Conservation (phyloP, 1,284 basidiomycete species). For the Termitomyces sp. region DNA sequence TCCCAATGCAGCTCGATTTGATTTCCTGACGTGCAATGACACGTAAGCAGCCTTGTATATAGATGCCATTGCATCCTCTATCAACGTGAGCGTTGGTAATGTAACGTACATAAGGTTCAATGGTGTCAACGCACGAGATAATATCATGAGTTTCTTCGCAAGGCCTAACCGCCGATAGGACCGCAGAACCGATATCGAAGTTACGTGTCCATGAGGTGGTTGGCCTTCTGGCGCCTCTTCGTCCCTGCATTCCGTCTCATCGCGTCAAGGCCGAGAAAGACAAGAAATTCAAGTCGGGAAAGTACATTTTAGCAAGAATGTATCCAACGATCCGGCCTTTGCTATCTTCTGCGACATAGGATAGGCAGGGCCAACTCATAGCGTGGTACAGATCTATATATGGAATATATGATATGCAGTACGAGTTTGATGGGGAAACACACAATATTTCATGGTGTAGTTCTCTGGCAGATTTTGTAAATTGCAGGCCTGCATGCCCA, state of each 20-base stretch:
- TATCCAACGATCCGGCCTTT: slow-evolving; percentile 94
- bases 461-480: slow-evolving; percentile 92
- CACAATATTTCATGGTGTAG: slow-evolving; percentile 92
- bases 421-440: slow-evolving; percentile 7
- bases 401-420: not conserved
- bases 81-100: slow-evolving; percentile 1
- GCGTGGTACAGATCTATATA: slow-evolving; percentile 87
- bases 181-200: slow-evolving; percentile 90
- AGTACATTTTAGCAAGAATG: slow-evolving; percentile 94
- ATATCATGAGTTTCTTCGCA: slow-evolving; percentile 91
- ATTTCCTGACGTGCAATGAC: slow-evolving; percentile 88
- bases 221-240: slow-evolving; percentile 63
- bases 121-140: slow-evolving; percentile 65
- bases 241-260: slow-evolving; percentile 40
- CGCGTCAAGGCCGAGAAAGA: slow-evolving; percentile 10
- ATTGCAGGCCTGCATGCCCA: slow-evolving; percentile 92
- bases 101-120: not conserved
- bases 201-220: slow-evolving; percentile 85
- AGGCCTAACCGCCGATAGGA: slow-evolving; percentile 86
- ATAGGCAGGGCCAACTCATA: slow-evolving; percentile 94
- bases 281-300: slow-evolving; percentile 4
- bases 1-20: slow-evolving; percentile 84
- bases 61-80: slow-evolving; percentile 88
- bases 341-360: slow-evolving; percentile 94
- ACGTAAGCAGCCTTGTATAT: slow-evolving; percentile 85